Evolutionary conservation across 768 basidiomycete species (phyloP).

Genomic region (Thelephora ganbajun): DNA sequence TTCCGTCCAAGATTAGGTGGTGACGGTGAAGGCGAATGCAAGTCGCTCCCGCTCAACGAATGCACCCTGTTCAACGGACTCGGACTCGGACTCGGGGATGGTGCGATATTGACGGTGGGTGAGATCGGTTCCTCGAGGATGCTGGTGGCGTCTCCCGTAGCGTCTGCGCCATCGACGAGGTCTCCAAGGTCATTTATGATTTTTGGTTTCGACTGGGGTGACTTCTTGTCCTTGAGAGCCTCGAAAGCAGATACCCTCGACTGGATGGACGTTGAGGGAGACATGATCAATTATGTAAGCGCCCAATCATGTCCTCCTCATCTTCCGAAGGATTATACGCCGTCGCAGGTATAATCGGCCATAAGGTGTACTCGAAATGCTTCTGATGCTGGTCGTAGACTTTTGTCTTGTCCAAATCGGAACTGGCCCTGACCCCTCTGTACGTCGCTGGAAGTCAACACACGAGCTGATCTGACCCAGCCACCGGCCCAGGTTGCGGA

Average conservation of each 20-base stretch:
- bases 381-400: constrained; percentile 29
- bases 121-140: constrained; percentile 39
- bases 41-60: neutral
- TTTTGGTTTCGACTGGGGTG: constrained; percentile 12
- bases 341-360: constrained; percentile 46
- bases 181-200: constrained; percentile 5
- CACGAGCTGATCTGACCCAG: neutral
- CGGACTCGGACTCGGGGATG: constrained; percentile 13
- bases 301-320: neutral
- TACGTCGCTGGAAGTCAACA: constrained; percentile 15
- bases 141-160: constrained; percentile 12
- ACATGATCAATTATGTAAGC: constrained; percentile 2
- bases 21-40: constrained; percentile 14
- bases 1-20: constrained; percentile 20
- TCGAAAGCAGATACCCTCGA: constrained; percentile 56
- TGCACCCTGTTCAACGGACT: neutral
- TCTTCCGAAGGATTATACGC: constrained; percentile 45
- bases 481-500: constrained; percentile 41
- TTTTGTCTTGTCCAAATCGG: constrained; percentile 86
- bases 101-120: constrained; percentile 28
- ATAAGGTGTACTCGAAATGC: too few relatives aligned
- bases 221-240: constrained; percentile 21
- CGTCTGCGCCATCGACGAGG: neutral
- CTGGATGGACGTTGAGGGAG: constrained; percentile 34
- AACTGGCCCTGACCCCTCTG: constrained; percentile 50